Evolutionary conservation across 257 asterid species (phyloP).

Genomic region (Lantana camara): DNA sequence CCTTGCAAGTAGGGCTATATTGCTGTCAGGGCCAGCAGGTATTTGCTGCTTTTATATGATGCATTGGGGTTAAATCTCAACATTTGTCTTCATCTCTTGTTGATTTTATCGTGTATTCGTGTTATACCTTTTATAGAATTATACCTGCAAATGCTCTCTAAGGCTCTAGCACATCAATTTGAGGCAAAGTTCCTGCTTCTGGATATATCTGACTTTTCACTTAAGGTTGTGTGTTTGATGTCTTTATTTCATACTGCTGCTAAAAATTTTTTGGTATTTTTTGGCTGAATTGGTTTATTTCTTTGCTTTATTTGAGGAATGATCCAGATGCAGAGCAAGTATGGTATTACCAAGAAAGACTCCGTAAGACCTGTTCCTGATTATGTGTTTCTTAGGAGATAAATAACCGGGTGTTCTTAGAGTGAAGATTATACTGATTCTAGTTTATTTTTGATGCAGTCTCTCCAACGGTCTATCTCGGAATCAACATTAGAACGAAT

Average conservation of each 20-base stretch:
- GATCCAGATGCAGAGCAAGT: conserved; percentile 85
- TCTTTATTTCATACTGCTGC: conserved; percentile 21
- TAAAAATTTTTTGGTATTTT: conserved; percentile 7
- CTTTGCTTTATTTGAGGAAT: conserved; percentile 24
- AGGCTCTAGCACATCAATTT: conserved; percentile 83
- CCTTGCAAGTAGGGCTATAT: conserved; percentile 85
- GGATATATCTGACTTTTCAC: conserved; percentile 76
- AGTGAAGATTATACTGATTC: conserved; percentile 17
- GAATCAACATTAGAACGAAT: conserved; percentile 73
- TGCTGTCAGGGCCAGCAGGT: conserved; percentile 92
- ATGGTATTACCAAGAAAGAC: conserved; percentile 63
- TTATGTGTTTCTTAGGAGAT: not conserved
- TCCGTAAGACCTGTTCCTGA: conserved; percentile 48
- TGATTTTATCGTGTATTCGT: not conserved
- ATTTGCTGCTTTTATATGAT: conserved; percentile 10
- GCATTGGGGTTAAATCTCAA: not conserved
- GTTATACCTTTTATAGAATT: conserved; percentile 48
- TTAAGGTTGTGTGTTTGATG: conserved; percentile 55
- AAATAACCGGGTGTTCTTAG: too few species aligned
- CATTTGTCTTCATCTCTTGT: not conserved
- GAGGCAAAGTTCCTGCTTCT: conserved; percentile 77
- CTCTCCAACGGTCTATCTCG: conserved; percentile 71
- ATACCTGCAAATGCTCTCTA: conserved; percentile 77
- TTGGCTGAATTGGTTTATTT: conserved; percentile 25
- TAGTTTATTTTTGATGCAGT: conserved; percentile 42